phyloP scores from a whole-genome alignment of 495 filamentous ascomycete genomes.

The Chaetomidium leptoderma region DNA sequence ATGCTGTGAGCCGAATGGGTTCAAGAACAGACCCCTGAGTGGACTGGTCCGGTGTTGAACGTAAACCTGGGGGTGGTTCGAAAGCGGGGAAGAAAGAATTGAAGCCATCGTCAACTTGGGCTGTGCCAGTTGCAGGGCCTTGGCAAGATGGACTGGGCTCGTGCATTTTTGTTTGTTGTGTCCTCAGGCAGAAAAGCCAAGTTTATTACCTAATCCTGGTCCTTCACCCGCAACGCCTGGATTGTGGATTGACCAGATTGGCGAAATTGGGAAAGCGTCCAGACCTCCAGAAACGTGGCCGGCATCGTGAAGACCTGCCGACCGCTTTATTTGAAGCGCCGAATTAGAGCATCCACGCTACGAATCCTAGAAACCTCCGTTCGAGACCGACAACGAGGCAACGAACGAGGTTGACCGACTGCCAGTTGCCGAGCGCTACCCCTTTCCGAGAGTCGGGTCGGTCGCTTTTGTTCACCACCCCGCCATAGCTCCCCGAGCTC shows the following conservation, averaged over 20 bases:
- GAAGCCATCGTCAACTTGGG: neutral
- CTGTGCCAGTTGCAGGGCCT: neutral
- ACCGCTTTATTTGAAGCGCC: conserved; percentile 11
- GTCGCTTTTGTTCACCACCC: conserved; percentile 14
- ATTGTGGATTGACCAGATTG: conserved; percentile 36
- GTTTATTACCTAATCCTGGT: conserved; percentile 22
- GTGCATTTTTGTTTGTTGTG: neutral
- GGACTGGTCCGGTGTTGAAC: too few species aligned
- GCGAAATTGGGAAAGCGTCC: conserved; percentile 31
- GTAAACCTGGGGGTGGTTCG: too few species aligned
- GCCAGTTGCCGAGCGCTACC: neutral
- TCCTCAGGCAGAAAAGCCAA: conserved; percentile 16
- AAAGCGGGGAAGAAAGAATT: too few species aligned
- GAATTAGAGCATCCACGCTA: neutral
- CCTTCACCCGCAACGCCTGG: conserved; percentile 21
- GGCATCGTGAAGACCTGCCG: conserved; percentile 23
- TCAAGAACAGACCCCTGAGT: too few species aligned
- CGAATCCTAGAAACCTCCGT: neutral
- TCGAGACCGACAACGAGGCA: neutral
- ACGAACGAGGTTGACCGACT: neutral
- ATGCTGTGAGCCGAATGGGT: too few species aligned
- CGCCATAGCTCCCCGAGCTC: conserved; percentile 27
- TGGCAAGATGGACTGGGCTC: neutral
- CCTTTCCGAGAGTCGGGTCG: conserved; percentile 10
- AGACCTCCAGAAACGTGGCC: conserved; percentile 32